Percentiles rank a stretch among this genome's conserved stretches.
Evolutionary conservation across 768 basidiomycete species (phyloP).

Genomic region (Clavulina sp.): DNA sequence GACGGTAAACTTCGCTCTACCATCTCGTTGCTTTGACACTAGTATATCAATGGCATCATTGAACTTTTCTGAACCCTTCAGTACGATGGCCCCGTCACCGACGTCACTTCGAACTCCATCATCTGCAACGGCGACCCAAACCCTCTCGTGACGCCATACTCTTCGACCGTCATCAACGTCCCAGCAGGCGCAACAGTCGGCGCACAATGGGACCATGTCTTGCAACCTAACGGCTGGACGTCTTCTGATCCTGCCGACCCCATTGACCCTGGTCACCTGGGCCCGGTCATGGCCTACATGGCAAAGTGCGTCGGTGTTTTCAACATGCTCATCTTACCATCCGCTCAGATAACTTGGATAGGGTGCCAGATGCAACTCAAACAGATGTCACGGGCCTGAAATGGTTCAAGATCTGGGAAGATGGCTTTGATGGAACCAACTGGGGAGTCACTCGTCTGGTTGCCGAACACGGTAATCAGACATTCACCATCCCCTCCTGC

Average conservation of each 20-base stretch:
- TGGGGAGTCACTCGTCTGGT: constrained; percentile 36
- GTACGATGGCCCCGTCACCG: constrained; percentile 31
- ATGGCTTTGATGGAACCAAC: constrained; percentile 6
- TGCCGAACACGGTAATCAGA: constrained; percentile 32
- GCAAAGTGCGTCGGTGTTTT: constrained; percentile 15
- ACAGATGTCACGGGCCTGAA: constrained; percentile 28
- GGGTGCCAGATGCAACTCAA: constrained; percentile 29
- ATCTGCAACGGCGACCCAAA: constrained; percentile 48
- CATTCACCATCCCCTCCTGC: constrained; percentile 30
- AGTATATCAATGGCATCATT: too few relatives aligned
- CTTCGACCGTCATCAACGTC: constrained; percentile 25
- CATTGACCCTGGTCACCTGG: constrained; percentile 30
- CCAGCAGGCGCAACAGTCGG: constrained; percentile 36
- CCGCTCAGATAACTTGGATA: neutral
- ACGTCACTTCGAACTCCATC: constrained; percentile 36
- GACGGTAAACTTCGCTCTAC: neutral
- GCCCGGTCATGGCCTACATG: constrained; percentile 36
- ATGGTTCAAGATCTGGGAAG: constrained; percentile 31
- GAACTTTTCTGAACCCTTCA: constrained; percentile 24
- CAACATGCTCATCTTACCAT: too few relatives aligned
- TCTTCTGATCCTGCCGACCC: constrained; percentile 28
- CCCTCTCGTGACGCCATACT: constrained; percentile 22
- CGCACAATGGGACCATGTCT: constrained; percentile 37
- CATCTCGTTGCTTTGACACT: too few relatives aligned
- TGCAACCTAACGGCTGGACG: too few relatives aligned